These are phyloP conservation scores for Dentipellis fragilis DNA, from an alignment of 768 basidiomycete genomes.

Conservation along the genomic window DNA sequence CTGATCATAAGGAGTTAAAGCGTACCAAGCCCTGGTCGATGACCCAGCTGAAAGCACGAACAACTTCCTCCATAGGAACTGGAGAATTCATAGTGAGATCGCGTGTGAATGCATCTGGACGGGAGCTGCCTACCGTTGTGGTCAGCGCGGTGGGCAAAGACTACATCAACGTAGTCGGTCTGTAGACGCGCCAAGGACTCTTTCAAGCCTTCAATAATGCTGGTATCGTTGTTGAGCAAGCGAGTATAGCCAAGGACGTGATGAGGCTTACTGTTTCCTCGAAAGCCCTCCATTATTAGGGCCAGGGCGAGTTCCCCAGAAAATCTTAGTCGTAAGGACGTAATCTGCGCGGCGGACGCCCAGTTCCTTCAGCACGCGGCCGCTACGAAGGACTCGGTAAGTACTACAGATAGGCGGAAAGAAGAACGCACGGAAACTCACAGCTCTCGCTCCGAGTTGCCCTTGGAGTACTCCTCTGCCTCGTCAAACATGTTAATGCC, in stretches of 20 bases:
- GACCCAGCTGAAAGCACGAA: slow-evolving; percentile 47
- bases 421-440: slow-evolving; percentile 7
- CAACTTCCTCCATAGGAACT: slow-evolving; percentile 45
- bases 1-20: not conserved
- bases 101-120: not conserved
- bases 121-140: slow-evolving; percentile 16
- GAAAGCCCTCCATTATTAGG: slow-evolving; percentile 30
- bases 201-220: slow-evolving; percentile 46
- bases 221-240: slow-evolving; percentile 2
- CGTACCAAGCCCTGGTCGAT: slow-evolving; percentile 39
- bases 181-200: slow-evolving; percentile 39
- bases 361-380: slow-evolving; percentile 45
- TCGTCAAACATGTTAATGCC: slow-evolving; percentile 44
- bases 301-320: slow-evolving; percentile 41
- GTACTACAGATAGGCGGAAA: too few relatives aligned
- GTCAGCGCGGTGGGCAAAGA: slow-evolving; percentile 42
- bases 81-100: not conserved
- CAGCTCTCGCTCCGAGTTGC: slow-evolving; percentile 47
- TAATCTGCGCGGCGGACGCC: slow-evolving; percentile 38
- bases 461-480: slow-evolving; percentile 35
- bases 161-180: slow-evolving; percentile 43
- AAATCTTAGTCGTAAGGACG: slow-evolving; percentile 48
- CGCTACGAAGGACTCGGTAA: slow-evolving; percentile 19
- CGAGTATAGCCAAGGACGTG: not conserved
- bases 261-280: slow-evolving; percentile 19